These are phyloP conservation scores for Coniosporium tulheliwenetii DNA, from an alignment of 2,329 filamentous ascomycete species.

Conservation along the genomic window DNA sequence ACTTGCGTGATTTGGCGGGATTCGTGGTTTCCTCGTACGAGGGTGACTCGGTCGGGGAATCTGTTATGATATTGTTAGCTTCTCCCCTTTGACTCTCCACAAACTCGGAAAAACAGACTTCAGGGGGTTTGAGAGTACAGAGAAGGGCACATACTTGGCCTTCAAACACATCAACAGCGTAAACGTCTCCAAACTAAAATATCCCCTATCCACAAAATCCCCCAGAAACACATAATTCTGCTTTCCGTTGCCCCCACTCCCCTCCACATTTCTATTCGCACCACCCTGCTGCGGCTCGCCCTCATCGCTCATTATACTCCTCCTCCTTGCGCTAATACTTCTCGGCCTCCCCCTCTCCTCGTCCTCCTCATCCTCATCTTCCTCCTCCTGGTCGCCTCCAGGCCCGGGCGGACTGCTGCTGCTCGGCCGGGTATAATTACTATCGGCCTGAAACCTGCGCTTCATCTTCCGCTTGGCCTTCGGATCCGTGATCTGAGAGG, in stretches of 20 bases:
- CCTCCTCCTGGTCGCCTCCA: constrained; percentile 29
- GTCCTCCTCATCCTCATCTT: constrained; percentile 33
- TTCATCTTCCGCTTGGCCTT: constrained; percentile 77
- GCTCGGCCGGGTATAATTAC: constrained; percentile 30
- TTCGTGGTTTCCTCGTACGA: constrained; percentile 62
- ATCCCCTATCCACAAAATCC: constrained; percentile 60
- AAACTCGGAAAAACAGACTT: not conserved
- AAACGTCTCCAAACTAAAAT: constrained; percentile 60
- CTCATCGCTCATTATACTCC: constrained; percentile 16
- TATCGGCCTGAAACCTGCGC: constrained; percentile 32
- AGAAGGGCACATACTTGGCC: constrained; percentile 37
- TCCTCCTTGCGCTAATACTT: constrained; percentile 21
- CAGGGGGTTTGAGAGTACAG: no score
- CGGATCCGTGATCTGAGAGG: constrained; percentile 73
- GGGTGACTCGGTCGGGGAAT: constrained; percentile 56
- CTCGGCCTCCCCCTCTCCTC: constrained; percentile 26
- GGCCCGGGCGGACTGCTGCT: constrained; percentile 11
- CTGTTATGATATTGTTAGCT: constrained; percentile 19
- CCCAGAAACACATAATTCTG: constrained; percentile 60
- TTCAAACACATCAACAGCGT: constrained; percentile 59
- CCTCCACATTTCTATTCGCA: constrained; percentile 16
- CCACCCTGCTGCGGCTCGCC: constrained; percentile 19
- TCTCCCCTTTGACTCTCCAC: not conserved
- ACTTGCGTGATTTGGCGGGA: constrained; percentile 65
- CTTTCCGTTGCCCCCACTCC: constrained; percentile 34